Conservation (phyloP, 352 stramenopile species). For the Globisporangium apiculatum region DNA sequence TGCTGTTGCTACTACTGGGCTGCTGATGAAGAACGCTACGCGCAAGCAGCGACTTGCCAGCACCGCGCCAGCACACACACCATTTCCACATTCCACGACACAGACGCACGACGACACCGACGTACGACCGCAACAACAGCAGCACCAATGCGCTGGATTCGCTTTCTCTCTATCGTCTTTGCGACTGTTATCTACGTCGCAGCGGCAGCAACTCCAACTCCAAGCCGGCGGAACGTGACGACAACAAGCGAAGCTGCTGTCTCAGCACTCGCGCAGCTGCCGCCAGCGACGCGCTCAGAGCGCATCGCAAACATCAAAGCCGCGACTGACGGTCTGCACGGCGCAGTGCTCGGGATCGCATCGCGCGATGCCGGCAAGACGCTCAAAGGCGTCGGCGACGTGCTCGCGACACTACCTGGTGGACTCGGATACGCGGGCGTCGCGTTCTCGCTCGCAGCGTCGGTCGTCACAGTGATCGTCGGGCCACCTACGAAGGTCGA, state of each 20-base stretch:
- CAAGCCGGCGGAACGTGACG: neutral
- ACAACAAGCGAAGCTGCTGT: constrained; percentile 13
- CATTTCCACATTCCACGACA: too few relatives aligned
- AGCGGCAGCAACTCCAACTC: neutral
- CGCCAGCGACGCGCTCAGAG: constrained; percentile 2
- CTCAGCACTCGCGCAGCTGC: constrained; percentile 16
- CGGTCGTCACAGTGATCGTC: constrained; percentile 18
- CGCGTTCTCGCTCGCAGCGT: constrained; percentile 37
- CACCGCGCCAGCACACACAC: too few relatives aligned
- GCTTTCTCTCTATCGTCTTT: neutral
- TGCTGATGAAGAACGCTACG: too few relatives aligned
- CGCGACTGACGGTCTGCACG: constrained; percentile 35
- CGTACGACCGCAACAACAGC: too few relatives aligned
- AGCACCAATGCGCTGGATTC: constrained; percentile 4
- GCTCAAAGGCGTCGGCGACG: constrained; percentile 35
- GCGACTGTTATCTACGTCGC: neutral
- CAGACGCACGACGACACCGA: neutral
- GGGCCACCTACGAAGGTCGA: constrained; percentile 14
- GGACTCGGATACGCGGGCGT: constrained; percentile 30
- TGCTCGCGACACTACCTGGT: constrained; percentile 22
- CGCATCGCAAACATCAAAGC: constrained; percentile 28
- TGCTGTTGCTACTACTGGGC: too few relatives aligned
- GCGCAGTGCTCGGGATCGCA: constrained; percentile 22
- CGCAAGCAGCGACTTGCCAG: too few relatives aligned
- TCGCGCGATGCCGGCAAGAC: constrained; percentile 24